Percentiles rank a stretch among this genome's conserved stretches.
Evolutionary conservation across 441 rosid genomes (phyloP).

Genomic region (California macrophylla): DNA sequence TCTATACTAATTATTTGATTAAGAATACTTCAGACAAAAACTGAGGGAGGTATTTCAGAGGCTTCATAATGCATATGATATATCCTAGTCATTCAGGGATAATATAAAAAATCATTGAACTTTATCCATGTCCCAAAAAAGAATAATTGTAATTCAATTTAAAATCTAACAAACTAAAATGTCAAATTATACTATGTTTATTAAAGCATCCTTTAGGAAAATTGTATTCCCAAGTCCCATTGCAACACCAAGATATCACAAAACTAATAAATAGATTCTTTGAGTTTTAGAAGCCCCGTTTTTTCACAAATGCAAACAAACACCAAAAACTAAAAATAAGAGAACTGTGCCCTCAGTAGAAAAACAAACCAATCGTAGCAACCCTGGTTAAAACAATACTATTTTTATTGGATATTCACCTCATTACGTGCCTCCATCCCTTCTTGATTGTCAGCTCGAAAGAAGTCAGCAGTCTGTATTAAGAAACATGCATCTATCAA

Average conservation of each 20-base stretch:
- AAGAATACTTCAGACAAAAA: not conserved
- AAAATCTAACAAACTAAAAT: not conserved
- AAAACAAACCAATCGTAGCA: slow-evolving; percentile 7
- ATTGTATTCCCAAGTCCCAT: not conserved
- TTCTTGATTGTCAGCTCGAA: slow-evolving; percentile 92
- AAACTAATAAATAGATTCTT: slow-evolving; percentile 3
- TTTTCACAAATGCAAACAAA: not conserved
- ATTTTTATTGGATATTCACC: slow-evolving; percentile 35
- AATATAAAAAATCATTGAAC: not conserved
- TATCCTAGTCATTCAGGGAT: not conserved
- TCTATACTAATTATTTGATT: not conserved
- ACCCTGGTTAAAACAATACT: slow-evolving; percentile 3
- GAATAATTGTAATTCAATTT: not conserved
- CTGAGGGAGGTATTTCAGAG: not conserved
- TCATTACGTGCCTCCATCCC: slow-evolving; percentile 97
- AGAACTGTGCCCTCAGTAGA: slow-evolving; percentile 1
- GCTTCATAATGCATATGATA: not conserved
- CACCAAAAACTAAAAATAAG: slow-evolving; percentile 1
- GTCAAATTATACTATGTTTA: not conserved
- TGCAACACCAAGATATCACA: not conserved
- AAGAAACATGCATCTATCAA: slow-evolving; percentile 22
- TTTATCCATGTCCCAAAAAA: not conserved
- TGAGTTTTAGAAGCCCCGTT: not conserved
- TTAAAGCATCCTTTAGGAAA: not conserved
- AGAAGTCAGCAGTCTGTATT: slow-evolving; percentile 89